Evolutionary conservation across 2,329 filamentous ascomycete genomes (phyloP), one percentile per base, ranked within the genome.

Genomic region (Biscogniauxia mediterranea): DNA sequence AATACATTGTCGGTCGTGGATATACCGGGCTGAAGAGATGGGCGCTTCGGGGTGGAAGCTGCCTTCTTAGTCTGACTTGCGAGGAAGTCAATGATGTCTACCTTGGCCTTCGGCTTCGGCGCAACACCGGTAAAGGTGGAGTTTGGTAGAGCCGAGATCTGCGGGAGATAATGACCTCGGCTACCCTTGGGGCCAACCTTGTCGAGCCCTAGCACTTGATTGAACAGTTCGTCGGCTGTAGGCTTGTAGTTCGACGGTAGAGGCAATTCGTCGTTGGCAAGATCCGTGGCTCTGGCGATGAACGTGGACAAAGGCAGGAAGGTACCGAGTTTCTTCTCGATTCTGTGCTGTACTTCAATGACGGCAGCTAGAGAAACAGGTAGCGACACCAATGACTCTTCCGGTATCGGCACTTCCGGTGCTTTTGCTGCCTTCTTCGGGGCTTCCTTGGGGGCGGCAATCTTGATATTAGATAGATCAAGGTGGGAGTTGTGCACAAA

Each of bases 401-500:
- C 73, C 42, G 78, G 75, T 11, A 82, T 73, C 15, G 80, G 75
- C 28, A 77, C 74, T 50, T 79, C 74, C 15, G 73, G 71, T 6
- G 78, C 70, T 67, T 74, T 74, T 61, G 70, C 69, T 21, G 67
- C 61, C 59, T 71, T 71, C 59, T 72, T 70, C 20, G 77, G 71
- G 38, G 77, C 72, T 74, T 83, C 82, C 72, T 81, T 80, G 8
- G 75, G 66, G 58, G 80, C 76, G 54, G 89, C 89, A 61, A 94
- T 79, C 81, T 96, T 96, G 81, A 98, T 94, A 81, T 98, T 97
- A 81, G 90, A 95, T 23, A 99, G 86, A 75, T 99, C 94, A 57
- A 99, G 87, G 76, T 96, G 92, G 51, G 85, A 81, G 55, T 95
- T 86, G 76, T 92, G 89, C 62, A 86, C 82, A 73, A 96, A 89